A percentile compares a stretch with the other conserved stretches of the same genome.
Evolutionary conservation across 805 yeast species (phyloP).

Genomic region (Nakazawaea molendinolei): DNA sequence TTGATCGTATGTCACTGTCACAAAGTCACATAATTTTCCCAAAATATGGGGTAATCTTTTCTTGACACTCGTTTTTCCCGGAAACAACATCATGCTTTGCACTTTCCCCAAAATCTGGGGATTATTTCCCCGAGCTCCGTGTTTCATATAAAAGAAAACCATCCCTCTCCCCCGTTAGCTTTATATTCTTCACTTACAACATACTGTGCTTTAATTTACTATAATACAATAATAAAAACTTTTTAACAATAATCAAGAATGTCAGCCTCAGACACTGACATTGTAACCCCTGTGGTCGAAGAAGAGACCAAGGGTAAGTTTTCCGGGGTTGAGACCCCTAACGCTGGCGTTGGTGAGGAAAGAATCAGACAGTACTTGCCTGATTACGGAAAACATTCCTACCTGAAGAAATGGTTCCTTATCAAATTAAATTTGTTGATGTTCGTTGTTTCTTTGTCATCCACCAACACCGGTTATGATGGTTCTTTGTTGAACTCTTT

Average conservation of each 20-base stretch:
- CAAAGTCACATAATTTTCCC: no score
- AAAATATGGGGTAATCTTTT: no score
- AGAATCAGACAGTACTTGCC: constrained; percentile 9
- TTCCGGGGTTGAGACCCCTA: constrained; percentile 36
- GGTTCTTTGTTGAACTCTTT: constrained; percentile 40
- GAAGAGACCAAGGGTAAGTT: constrained; percentile 39
- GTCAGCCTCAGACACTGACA: constrained; percentile 48
- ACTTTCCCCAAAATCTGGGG: no score
- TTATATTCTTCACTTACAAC: background rate
- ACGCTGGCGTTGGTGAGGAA: constrained; percentile 24
- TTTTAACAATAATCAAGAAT: no score
- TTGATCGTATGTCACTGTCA: no score
- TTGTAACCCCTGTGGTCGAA: constrained; percentile 11
- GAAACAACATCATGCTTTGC: no score
- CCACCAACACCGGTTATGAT: constrained; percentile 37
- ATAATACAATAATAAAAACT: constrained; percentile 72
- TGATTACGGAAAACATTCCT: constrained; percentile 9
- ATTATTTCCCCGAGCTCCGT: no score
- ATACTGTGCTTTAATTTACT: no score
- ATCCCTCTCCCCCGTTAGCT: no score
- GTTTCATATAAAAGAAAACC: no score
- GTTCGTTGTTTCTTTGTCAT: constrained; percentile 35
- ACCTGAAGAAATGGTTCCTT: constrained; percentile 16
- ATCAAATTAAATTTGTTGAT: constrained; percentile 29
- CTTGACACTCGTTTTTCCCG: no score